Evolutionary conservation across 1,139 yeast species (phyloP).

Genomic region (Zygosaccharomyces pseudobailii): DNA sequence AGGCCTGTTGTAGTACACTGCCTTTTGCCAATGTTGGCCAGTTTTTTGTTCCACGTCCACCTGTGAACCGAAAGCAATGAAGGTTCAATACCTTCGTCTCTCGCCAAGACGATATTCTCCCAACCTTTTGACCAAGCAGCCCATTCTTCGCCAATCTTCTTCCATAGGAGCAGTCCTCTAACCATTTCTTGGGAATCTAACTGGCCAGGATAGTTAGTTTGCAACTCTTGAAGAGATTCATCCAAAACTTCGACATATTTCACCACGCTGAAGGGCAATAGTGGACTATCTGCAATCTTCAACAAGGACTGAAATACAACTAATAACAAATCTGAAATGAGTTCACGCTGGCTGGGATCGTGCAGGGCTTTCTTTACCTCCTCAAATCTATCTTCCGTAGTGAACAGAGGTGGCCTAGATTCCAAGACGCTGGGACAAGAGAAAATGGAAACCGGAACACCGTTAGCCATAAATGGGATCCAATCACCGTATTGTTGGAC

Average conservation of each 20-base stretch:
- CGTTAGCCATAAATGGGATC: conserved; percentile 50
- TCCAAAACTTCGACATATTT: conserved; percentile 46
- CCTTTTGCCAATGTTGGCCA: conserved; percentile 53
- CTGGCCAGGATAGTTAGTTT: conserved; percentile 36
- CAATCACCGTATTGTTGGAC: conserved; percentile 58
- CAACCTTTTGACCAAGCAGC: conserved; percentile 32
- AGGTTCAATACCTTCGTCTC: conserved; percentile 53
- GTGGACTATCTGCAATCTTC: conserved; percentile 63
- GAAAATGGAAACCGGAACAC: conserved; percentile 56
- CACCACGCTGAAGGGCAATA: conserved; percentile 63
- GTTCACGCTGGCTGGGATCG: conserved; percentile 50
- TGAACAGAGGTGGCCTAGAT: conserved; percentile 48
- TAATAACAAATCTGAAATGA: conserved; percentile 56
- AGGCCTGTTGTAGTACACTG: conserved; percentile 47
- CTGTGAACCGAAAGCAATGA: conserved; percentile 64
- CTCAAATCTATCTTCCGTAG: conserved; percentile 65
- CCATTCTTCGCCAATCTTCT: conserved; percentile 40
- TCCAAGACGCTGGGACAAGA: conserved; percentile 39
- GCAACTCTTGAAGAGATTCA: conserved; percentile 46
- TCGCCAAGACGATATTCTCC: conserved; percentile 26
- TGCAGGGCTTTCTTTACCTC: conserved; percentile 43
- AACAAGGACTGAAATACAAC: conserved; percentile 51
- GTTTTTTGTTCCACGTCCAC: conserved; percentile 73
- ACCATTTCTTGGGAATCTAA: conserved; percentile 32
- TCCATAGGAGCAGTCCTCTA: conserved; percentile 35